A percentile compares a stretch with the other conserved stretches of the same genome.
These are phyloP conservation scores for Xylaria telfairii DNA, from an alignment of 495 filamentous ascomycete species.

Conservation along the genomic window DNA sequence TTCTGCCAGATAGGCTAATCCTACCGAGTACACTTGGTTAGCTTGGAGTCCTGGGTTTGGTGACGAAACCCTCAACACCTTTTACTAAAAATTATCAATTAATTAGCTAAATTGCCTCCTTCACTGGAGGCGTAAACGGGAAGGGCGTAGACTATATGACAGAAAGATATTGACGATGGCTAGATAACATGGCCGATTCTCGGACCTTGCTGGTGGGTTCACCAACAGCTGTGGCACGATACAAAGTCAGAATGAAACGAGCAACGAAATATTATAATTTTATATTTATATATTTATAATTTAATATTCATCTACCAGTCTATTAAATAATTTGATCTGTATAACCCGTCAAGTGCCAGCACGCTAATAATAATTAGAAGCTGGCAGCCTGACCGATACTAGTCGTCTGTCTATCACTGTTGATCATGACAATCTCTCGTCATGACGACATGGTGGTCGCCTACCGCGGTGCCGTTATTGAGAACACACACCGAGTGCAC, in stretches of 20 bases:
- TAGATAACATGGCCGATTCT: not conserved
- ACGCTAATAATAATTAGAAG: not conserved
- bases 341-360: not conserved
- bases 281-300: too few relatives aligned
- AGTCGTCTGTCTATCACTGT: not conserved
- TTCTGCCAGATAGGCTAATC: too few relatives aligned
- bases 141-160: not conserved
- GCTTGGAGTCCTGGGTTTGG: too few relatives aligned
- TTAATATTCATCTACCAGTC: too few relatives aligned
- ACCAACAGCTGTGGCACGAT: not conserved
- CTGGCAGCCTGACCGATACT: not conserved
- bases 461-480: not conserved
- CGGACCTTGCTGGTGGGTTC: not conserved
- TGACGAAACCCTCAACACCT: not conserved
- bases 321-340: too few relatives aligned
- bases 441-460: not conserved
- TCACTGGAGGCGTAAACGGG: not conserved
- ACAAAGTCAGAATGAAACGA: not conserved
- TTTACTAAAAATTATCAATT: not conserved
- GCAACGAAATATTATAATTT: not conserved
- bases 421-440: not conserved
- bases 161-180: not conserved
- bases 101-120: not conserved
- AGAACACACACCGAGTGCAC: constrained; percentile 4
- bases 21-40: too few relatives aligned